Evolutionary conservation across 495 filamentous ascomycete genomes (phyloP).

Genomic region (Penicillium cataractarum): DNA sequence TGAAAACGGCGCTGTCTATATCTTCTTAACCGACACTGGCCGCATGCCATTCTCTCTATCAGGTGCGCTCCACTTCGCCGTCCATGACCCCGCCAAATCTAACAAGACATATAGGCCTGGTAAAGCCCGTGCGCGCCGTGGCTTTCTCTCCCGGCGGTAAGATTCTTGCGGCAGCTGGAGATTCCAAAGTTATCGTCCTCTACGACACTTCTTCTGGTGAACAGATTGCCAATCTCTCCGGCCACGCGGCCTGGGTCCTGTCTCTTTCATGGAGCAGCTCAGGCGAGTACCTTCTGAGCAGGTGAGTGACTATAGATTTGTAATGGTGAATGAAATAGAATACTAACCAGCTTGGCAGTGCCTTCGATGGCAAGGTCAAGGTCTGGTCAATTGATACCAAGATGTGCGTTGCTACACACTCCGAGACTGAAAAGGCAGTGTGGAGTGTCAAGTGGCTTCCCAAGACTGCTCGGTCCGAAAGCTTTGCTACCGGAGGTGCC

Average conservation of each 20-base stretch:
- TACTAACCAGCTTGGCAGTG: slow-evolving; percentile 43
- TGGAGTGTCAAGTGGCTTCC: slow-evolving; percentile 92
- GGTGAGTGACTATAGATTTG: slow-evolving; percentile 51
- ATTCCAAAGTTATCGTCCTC: slow-evolving; percentile 83
- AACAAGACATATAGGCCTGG: slow-evolving; percentile 64
- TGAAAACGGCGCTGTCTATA: slow-evolving; percentile 89
- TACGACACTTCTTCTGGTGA: slow-evolving; percentile 92
- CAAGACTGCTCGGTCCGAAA: slow-evolving; percentile 74
- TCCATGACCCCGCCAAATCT: neutral
- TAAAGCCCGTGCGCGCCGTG: slow-evolving; percentile 81
- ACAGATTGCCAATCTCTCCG: slow-evolving; percentile 81
- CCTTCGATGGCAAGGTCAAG: slow-evolving; percentile 90
- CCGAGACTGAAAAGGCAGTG: slow-evolving; percentile 81
- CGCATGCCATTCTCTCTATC: slow-evolving; percentile 84
- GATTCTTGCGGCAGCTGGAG: slow-evolving; percentile 89
- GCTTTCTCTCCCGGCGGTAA: slow-evolving; percentile 84
- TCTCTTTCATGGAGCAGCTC: slow-evolving; percentile 89
- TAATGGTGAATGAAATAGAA: neutral
- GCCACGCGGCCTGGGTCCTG: slow-evolving; percentile 84
- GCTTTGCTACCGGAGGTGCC: slow-evolving; percentile 84
- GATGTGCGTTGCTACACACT: slow-evolving; percentile 89
- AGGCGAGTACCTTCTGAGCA: slow-evolving; percentile 90
- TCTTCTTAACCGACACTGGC: slow-evolving; percentile 90
- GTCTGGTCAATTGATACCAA: slow-evolving; percentile 88
- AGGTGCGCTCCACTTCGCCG: slow-evolving; percentile 54